A percentile compares a stretch with the other conserved stretches of the same genome.
phyloP scores from a whole-genome alignment of 345 rosid genomes.

The Moricandia arvensis region DNA sequence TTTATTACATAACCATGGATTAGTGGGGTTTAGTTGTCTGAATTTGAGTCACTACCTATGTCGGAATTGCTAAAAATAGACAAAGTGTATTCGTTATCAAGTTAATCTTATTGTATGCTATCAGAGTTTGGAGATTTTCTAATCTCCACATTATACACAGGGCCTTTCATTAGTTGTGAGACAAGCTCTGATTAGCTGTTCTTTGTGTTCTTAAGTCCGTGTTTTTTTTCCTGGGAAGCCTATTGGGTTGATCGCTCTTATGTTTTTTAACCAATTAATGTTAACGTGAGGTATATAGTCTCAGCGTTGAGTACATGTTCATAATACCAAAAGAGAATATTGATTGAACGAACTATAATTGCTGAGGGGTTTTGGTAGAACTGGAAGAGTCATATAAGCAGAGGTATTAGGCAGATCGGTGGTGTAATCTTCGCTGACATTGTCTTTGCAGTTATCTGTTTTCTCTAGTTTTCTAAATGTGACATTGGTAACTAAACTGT shows the following conservation, averaged over 20 bases:
- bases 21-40: neutral
- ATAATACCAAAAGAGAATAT: neutral
- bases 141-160: neutral
- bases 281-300: neutral
- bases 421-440: neutral
- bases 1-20: neutral
- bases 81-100: neutral
- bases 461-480: constrained; percentile 9
- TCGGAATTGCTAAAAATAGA: constrained; percentile 1
- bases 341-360: neutral
- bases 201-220: neutral
- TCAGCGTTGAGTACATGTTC: neutral
- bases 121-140: neutral
- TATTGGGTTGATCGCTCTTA: neutral
- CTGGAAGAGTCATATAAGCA: neutral
- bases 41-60: neutral
- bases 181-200: constrained; percentile 3
- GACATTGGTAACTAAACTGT: neutral
- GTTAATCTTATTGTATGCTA: neutral
- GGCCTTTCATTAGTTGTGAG: neutral
- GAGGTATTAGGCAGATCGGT: neutral
- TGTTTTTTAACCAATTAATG: neutral
- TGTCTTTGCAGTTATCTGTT: neutral
- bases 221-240: neutral
- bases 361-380: neutral